A percentile compares a stretch with the other conserved stretches of the same genome.
These are phyloP conservation scores for Clonostachys byssicola DNA, from an alignment of 2,329 filamentous ascomycete genomes.

Conservation along the genomic window DNA sequence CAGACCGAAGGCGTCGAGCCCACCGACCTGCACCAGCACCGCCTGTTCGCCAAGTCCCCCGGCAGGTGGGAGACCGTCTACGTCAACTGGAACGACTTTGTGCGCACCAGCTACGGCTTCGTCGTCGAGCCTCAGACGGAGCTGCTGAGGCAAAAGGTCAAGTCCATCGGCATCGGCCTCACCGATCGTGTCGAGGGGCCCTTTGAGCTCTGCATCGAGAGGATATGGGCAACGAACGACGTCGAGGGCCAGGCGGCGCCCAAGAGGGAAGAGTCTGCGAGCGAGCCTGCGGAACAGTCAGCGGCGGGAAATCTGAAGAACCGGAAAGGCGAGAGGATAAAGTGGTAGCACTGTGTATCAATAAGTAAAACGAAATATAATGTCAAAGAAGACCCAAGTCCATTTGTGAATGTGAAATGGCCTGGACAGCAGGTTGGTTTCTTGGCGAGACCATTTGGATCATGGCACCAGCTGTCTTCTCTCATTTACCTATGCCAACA, in stretches of 20 bases:
- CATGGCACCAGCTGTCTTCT: no score
- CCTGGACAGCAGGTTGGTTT: no score
- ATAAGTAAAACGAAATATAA: neutral
- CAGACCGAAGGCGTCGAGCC: constrained; percentile 92
- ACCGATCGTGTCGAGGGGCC: constrained; percentile 86
- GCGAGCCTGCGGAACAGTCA: neutral
- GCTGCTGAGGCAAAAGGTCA: constrained; percentile 80
- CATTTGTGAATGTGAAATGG: no score
- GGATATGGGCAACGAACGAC: constrained; percentile 84
- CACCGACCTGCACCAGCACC: constrained; percentile 94
- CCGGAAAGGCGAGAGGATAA: constrained; percentile 26
- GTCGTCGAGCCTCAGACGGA: constrained; percentile 92
- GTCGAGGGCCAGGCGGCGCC: constrained; percentile 12
- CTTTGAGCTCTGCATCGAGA: constrained; percentile 81
- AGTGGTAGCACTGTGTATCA: constrained; percentile 20
- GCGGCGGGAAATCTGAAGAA: constrained; percentile 25
- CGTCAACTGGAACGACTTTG: constrained; percentile 88
- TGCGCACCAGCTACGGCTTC: constrained; percentile 87
- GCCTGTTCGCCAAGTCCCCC: constrained; percentile 72
- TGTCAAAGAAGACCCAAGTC: neutral
- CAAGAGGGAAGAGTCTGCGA: constrained; percentile 5
- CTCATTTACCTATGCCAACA: no score
- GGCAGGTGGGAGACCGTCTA: constrained; percentile 95
- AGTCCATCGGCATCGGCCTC: constrained; percentile 80
- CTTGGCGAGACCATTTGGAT: no score